Percentiles rank a stretch among this genome's conserved stretches.
These are phyloP conservation scores for Petasospora rhodanensis DNA, from an alignment of 1,139 yeast species.

Conservation along the genomic window DNA sequence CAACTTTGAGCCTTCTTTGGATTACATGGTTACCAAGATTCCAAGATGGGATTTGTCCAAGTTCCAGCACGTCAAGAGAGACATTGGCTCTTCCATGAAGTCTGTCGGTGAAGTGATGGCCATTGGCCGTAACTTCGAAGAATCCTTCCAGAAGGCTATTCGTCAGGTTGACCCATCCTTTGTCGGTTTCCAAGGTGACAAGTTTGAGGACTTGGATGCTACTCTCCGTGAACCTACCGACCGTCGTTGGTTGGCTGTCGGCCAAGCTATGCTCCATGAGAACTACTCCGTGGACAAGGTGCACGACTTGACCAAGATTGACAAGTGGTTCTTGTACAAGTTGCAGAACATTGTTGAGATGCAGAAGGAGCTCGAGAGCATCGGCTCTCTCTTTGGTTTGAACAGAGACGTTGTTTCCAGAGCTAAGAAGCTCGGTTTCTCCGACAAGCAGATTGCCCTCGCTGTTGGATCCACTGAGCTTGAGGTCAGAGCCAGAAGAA, in stretches of 20 bases:
- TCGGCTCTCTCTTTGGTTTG: conserved; percentile 53
- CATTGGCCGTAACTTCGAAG: conserved; percentile 96
- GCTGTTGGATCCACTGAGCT: conserved; percentile 67
- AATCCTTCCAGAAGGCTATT: conserved; percentile 95
- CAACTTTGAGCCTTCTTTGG: conserved; percentile 94
- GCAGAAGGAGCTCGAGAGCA: conserved; percentile 73
- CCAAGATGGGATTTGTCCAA: conserved; percentile 98
- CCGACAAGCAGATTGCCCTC: conserved; percentile 86
- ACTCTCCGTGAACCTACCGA: conserved; percentile 89
- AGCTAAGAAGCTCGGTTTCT: conserved; percentile 92
- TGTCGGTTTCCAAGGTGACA: conserved; percentile 86
- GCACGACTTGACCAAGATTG: conserved; percentile 87
- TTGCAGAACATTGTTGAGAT: conserved; percentile 84
- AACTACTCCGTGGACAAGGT: conserved; percentile 87
- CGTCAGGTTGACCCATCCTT: conserved; percentile 93
- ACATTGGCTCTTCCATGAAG: conserved; percentile 94
- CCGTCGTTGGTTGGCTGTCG: conserved; percentile 97
- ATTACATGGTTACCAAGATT: conserved; percentile 93
- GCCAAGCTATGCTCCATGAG: conserved; percentile 90
- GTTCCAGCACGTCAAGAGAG: conserved; percentile 91
- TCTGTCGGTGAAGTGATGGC: conserved; percentile 99
- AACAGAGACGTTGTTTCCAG: conserved; percentile 66
- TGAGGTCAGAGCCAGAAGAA: conserved; percentile 77
- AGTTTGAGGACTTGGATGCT: conserved; percentile 36
- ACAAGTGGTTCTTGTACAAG: conserved; percentile 93